Evolutionary conservation across 352 stramenopile genomes (phyloP), one percentile per base, ranked within the genome.

Genomic region (Pythium biforme): DNA sequence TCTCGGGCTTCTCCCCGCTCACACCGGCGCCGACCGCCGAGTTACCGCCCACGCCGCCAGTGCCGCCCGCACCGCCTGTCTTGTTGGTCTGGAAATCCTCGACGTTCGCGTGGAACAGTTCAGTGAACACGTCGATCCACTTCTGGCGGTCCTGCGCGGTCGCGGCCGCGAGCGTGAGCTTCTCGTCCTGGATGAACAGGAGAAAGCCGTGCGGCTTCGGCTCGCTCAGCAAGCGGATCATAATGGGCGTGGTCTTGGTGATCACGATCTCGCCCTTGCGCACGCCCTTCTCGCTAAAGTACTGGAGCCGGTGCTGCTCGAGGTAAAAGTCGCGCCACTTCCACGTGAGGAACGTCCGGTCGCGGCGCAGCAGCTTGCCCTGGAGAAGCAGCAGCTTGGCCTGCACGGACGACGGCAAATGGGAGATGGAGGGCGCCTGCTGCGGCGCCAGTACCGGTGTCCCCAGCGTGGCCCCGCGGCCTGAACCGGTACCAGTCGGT

Each of bases 281-380:
- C 52, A 74, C 79, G 50, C 80, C 80, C 55, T 90, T 90, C 59
- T 84, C 72, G 59, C 77, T 92, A 55, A 89, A 92, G 76, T 89
- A 90, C 69, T 90, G 83, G 54, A 92, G 64, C 0, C 83, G 74
- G 48, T 73, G 67, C 55, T 77, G 75, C 62, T 94, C 82, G 39
- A 94, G 62, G 49, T 86, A 81, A 49, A 94, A 89, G 59, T 94
- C 81, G 53, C 85, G 79, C 79, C 81, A 89, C 53, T 94, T 94
- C 85, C 85, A 94, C 67, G 82, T 92, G 47, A 88, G 75, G 39
- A 94, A 77, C 34, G 79, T 86, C 19, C 85, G 82, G 66, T 92
- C 82, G 34, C 82, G 77, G 20, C 79, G 79, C 77, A 92, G 79
- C 59, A 94, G 75, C 65, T 88, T 89, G 53, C 82, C 82, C 10